Base-by-base conservation (phyloP, 352 stramenopile genomes). In the Pythium myriotylum region DNA sequence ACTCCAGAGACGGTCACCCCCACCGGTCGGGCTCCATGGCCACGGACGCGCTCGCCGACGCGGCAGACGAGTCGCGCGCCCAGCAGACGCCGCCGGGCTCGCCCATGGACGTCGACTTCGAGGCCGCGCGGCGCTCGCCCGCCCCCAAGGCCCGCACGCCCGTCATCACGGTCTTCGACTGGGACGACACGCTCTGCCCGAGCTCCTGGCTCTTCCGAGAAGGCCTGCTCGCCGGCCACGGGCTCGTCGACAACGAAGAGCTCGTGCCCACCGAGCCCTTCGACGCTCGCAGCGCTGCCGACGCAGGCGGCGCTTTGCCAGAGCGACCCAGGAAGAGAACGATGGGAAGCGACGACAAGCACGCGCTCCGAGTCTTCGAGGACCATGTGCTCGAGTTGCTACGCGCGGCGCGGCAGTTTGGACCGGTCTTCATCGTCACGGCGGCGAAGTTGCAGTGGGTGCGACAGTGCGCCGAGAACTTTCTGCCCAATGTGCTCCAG, bases 111-210 rank as follows among this genome's bases (percentile, higher is more conserved):
- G 48, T 69, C 4, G 62, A 69, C 54, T 60, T 24, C 19, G 59
- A 67, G 22, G 49, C 40, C 27, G 27, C 27, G 3, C 58, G 58
- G 13, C 59, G 48, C 4, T 52, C 60, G 19, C 13, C 53, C 26
- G 19, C 49, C 76, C 22, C 41, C 14, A 42, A 29, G n/a, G 19
- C 27, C 27, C 41, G 47, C 22, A 62, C 54, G 39, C 55, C 55
- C 19, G 55, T 62, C 32, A 62, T 84, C 19, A 75, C 72, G 0
- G 67, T 88, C 27, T 84, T 88, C 26, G 79, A 88, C 62, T 88
- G 79, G 79, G 79, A 88, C 37, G 79, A 89, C 67, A 89, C 79
- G 23, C 67, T 89, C 6, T 89, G 79, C 32, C 79, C 79, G 7
- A 82, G 74, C 62, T 80, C 63, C 43, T 89, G 79, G 79, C 65